Percentiles rank a stretch among this genome's conserved stretches.
Evolutionary conservation across 495 filamentous ascomycete species (phyloP).

Genomic region (Articulospora tetracladia): DNA sequence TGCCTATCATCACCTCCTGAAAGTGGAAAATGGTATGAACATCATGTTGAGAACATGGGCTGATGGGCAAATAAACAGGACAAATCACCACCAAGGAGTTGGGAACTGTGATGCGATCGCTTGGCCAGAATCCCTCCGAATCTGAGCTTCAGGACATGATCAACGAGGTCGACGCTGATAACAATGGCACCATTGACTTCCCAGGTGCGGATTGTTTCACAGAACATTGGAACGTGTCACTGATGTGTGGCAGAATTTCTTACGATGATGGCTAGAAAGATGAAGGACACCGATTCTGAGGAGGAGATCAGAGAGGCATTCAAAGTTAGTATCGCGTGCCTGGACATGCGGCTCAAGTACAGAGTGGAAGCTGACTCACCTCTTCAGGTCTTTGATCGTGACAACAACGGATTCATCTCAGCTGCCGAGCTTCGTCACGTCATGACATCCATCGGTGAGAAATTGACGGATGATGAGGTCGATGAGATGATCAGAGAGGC

Average conservation of each 20-base stretch:
- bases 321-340: conserved; percentile 32
- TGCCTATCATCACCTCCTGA: conserved; percentile 4
- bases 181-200: conserved; percentile 99
- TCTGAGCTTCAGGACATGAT: conserved; percentile 99
- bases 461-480: conserved; percentile 98
- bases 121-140: conserved; percentile 98
- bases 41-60: neutral
- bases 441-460: conserved; percentile 99
- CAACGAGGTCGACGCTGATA: conserved; percentile 99
- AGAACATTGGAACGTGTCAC: neutral
- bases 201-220: conserved; percentile 60
- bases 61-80: conserved; percentile 47
- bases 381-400: conserved; percentile 90
- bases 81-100: conserved; percentile 99
- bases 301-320: conserved; percentile 93
- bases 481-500: conserved; percentile 99
- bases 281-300: conserved; percentile 99
- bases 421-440: conserved; percentile 96
- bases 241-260: conserved; percentile 71
- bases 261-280: conserved; percentile 99
- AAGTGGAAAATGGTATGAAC: neutral
- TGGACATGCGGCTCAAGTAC: neutral
- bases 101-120: conserved; percentile 98
- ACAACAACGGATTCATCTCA: conserved; percentile 99
- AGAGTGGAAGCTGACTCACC: neutral